Evolutionary conservation across 148 eudicot species (phyloP).

Genomic region (Silene latifolia): DNA sequence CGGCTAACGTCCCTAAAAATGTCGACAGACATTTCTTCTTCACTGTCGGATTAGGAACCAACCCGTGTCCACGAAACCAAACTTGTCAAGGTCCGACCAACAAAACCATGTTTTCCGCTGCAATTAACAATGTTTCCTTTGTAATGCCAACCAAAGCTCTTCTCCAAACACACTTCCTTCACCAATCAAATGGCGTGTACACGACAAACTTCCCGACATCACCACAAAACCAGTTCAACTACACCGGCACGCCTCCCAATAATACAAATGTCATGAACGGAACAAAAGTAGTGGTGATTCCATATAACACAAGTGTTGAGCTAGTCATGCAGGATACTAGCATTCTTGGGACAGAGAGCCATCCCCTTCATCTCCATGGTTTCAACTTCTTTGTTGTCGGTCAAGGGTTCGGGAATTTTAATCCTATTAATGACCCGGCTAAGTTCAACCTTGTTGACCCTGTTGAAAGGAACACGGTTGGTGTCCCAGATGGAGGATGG

Average conservation of each 20-base stretch:
- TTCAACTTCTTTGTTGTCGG: constrained; percentile 63
- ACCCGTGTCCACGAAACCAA: constrained; percentile 39
- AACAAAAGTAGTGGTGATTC: constrained; percentile 49
- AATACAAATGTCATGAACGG: constrained; percentile 44
- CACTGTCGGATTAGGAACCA: constrained; percentile 60
- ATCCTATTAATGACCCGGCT: constrained; percentile 43
- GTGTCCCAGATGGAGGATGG: constrained; percentile 70
- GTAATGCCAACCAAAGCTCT: constrained; percentile 49
- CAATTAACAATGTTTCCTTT: constrained; percentile 60
- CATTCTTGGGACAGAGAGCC: constrained; percentile 53
- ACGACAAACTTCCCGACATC: constrained; percentile 42
- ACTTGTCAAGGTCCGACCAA: constrained; percentile 60
- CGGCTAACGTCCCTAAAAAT: constrained; percentile 56
- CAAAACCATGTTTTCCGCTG: constrained; percentile 44
- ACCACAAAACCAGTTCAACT: constrained; percentile 43
- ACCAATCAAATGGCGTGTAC: constrained; percentile 40
- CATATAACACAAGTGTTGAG: constrained; percentile 58
- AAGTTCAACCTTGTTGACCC: constrained; percentile 63
- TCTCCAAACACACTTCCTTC: constrained; percentile 46
- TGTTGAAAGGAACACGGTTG: constrained; percentile 55
- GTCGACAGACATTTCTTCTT: constrained; percentile 49
- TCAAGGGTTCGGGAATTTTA: constrained; percentile 63
- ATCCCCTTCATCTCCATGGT: constrained; percentile 70
- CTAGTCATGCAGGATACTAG: constrained; percentile 63
- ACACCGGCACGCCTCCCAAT: constrained; percentile 56